These are phyloP conservation scores for Phytopythium delawarense DNA, from an alignment of 352 stramenopile species.

Conservation along the genomic window DNA sequence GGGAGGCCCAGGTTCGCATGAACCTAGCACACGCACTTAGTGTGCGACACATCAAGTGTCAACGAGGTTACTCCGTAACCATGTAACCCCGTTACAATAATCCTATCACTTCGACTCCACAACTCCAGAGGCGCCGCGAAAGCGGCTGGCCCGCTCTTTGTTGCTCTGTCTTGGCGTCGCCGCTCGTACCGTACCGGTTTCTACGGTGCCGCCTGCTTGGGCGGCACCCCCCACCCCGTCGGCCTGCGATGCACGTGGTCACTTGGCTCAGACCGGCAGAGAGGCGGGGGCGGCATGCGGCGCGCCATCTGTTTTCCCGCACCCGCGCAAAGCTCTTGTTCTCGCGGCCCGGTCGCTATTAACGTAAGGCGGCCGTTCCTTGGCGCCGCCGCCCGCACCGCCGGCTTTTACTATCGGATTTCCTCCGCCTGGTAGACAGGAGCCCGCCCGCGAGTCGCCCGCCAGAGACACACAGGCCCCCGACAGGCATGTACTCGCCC, in stretches of 20 bases:
- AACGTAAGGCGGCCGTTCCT: no score
- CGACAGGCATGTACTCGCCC: constrained; percentile 14
- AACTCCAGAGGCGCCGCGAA: neutral
- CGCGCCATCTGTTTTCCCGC: constrained; percentile 19
- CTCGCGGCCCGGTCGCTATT: no score
- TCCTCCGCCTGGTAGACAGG: constrained; percentile 3
- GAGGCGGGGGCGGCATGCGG: neutral
- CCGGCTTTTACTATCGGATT: constrained; percentile 5
- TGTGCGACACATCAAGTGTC: no score
- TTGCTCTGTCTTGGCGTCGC: neutral
- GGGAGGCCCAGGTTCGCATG: no score
- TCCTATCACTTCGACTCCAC: no score
- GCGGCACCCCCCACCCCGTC: neutral
- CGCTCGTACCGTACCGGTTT: neutral
- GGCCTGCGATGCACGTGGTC: no score
- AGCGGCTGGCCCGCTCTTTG: constrained; percentile 2
- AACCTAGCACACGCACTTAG: no score
- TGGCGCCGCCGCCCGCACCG: neutral
- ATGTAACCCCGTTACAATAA: no score
- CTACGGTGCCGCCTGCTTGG: constrained; percentile 1
- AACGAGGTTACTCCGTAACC: no score
- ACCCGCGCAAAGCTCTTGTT: constrained; percentile 6
- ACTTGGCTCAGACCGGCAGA: neutral
- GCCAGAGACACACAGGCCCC: neutral
- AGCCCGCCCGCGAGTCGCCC: neutral